Base-by-base conservation (phyloP, 208 protist species). In the Balamuthia mandrillaris region DNA sequence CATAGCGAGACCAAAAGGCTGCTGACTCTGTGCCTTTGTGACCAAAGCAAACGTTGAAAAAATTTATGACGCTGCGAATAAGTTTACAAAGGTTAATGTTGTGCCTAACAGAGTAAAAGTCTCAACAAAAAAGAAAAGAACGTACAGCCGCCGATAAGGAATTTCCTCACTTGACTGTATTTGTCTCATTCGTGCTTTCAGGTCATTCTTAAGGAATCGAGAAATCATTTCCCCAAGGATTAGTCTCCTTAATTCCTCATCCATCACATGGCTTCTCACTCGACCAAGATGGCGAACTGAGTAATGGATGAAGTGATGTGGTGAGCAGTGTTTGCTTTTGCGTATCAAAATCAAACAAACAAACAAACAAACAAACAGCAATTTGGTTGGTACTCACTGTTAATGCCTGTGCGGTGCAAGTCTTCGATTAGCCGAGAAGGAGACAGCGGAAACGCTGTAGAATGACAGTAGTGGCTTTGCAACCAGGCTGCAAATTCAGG, bases 121-220 rank as follows among this genome's bases (percentile, higher is more conserved):
- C n/a, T n/a, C n/a, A n/a, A n/a, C n/a, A n/a, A n/a, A n/a, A n/a
- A n/a, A n/a, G n/a, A n/a, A n/a, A n/a, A n/a, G n/a, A n/a, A n/a
- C n/a, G n/a, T n/a, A n/a, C n/a, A n/a, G n/a, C n/a, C n/a, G n/a
- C n/a, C n/a, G n/a, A n/a, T n/a, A n/a, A n/a, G n/a, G n/a, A n/a
- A n/a, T n/a, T n/a, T n/a, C n/a, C n/a, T n/a, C n/a, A n/a, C n/a
- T 78, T 47, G 29, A 29, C 2, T 66, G 75, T 54, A 47, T 68
- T 35, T 16, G 35, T 21, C 75, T 10, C 75, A 83, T 83, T 31
- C 52, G 37, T n/a, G 75, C 75, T 6, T 54, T 47, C 47, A 83
- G 75, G 33, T 83, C 75, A 27, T 83, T 83, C 54, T 83, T 83
- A 2, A 83, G 33, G 29, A 84, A 54, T 42, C 79, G 79, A 1